phyloP scores from a whole-genome alignment of 495 filamentous ascomycete species.

The Annulohypoxylon maeteangense region DNA sequence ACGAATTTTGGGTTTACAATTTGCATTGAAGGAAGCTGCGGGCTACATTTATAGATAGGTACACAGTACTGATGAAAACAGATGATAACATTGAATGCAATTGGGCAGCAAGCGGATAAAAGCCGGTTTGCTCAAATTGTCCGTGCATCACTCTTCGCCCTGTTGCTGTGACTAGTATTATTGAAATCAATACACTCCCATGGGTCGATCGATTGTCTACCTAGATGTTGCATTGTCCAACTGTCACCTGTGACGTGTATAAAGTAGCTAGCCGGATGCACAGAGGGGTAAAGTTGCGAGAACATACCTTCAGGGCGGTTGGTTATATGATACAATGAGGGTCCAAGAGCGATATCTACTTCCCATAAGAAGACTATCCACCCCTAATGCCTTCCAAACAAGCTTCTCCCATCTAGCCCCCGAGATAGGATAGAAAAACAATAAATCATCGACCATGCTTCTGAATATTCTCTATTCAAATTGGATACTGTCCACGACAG shows the following conservation, averaged over 20 bases:
- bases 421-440: background rate
- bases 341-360: background rate
- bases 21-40: background rate
- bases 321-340: background rate
- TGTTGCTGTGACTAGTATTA: background rate
- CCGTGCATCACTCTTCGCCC: background rate
- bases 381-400: background rate
- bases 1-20: too few relatives aligned
- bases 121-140: background rate
- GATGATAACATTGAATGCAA: background rate
- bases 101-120: background rate
- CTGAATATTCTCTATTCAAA: background rate
- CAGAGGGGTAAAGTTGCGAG: background rate
- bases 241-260: background rate
- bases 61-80: too few relatives aligned
- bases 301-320: background rate
- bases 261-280: background rate
- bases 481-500: background rate
- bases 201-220: background rate
- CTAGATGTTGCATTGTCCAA: background rate
- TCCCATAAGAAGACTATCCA: background rate
- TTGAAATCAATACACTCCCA: background rate
- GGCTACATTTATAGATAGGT: too few relatives aligned
- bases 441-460: background rate
- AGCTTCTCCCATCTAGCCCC: background rate